Base-by-base conservation (phyloP, 768 basidiomycete genomes). In the Galerina sulciceps region DNA sequence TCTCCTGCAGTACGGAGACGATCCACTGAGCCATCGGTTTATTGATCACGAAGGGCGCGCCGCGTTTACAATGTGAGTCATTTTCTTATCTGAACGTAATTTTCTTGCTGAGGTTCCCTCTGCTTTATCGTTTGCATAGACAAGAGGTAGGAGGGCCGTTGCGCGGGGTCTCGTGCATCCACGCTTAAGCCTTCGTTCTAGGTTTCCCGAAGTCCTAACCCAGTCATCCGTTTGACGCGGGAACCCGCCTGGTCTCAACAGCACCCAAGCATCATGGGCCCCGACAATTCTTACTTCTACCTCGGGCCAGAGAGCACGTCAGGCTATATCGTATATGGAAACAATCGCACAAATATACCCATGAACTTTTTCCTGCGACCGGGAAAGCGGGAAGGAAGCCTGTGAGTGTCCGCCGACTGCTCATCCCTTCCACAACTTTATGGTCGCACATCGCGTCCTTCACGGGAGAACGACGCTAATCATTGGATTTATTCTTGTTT, bases 261-360 rank as follows among this genome's bases (percentile, higher is more conserved):
- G 55, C 85, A 90, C 67, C 83, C 85, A 20, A 80, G 76, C 46
- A 85, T 91, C 61, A 87, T 91, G 85, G 91, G 91, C n/a, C 91
- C 91, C n/a, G 83, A 80, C 58, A 88, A 83, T 40, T 85, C 91
- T 5, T 90, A 81, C 68, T 82, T 91, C 60, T 92, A 90, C 67
- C 85, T 93, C 58, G 91, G 91, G 1, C 89, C 91, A 5, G 76
- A 77, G 41, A 81, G 77, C 53, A 64, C 78, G 2, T 81, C 83
- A 4, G 91, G 91, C 2, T 85, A 85, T 64, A 73, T 91, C 51
- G 80, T 83, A 42, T 91, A 91, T 56, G 90, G 91, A 3, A 89
- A 87, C 57, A 85, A 83, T 60, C 75, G 77, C 18, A 79, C 79
- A 26, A 69, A 80, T 40, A 66, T 81, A 48, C 73, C 80, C 6